These are phyloP conservation scores for Aspergillus bombycis DNA, from an alignment of 2,329 filamentous ascomycete species.

Conservation along the genomic window DNA sequence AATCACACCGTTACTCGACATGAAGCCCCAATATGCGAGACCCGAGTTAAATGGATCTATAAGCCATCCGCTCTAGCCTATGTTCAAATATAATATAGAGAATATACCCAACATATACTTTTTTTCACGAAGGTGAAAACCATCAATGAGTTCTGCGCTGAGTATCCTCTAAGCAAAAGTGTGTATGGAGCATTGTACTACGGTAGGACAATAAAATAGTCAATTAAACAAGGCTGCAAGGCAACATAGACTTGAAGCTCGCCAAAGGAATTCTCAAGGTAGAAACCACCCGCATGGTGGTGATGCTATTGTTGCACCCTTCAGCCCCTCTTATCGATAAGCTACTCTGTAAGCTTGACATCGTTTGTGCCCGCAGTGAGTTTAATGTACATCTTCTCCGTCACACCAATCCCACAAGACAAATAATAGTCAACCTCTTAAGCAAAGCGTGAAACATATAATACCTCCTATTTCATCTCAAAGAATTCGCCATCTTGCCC, in stretches of 20 bases:
- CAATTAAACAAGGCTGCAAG: neutral
- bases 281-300: neutral
- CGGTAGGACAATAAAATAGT: neutral
- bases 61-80: neutral
- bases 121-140: too few relatives aligned
- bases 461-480: neutral
- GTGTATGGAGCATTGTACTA: too few relatives aligned
- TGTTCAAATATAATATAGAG: neutral
- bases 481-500: neutral
- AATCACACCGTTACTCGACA: neutral
- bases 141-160: neutral
- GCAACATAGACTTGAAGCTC: neutral
- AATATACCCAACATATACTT: neutral
- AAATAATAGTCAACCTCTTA: neutral
- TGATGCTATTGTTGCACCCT: slow-evolving; percentile 1
- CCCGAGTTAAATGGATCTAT: neutral
- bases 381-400: slow-evolving; percentile 1
- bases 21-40: neutral
- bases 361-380: slow-evolving; percentile 1
- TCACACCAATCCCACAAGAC: neutral
- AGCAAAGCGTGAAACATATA: neutral
- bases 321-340: slow-evolving; percentile 30
- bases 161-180: neutral
- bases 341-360: slow-evolving; percentile 13
- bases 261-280: neutral